These are phyloP conservation scores for Acephala macrosclerotiorum DNA, from an alignment of 2,329 filamentous ascomycete species.

Conservation along the genomic window DNA sequence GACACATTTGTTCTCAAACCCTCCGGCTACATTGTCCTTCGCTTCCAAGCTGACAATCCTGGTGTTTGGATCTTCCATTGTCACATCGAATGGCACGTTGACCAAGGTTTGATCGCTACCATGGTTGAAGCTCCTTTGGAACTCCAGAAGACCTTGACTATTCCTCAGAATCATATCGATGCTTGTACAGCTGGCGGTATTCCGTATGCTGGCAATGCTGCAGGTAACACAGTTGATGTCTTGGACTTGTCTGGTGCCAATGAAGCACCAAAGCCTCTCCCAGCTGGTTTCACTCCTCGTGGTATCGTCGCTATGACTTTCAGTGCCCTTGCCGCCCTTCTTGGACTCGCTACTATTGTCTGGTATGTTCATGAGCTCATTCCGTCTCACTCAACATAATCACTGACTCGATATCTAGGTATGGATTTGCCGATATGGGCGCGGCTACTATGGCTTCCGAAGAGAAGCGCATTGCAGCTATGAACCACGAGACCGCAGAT, in stretches of 20 bases:
- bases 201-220: conserved; percentile 73
- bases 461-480: conserved; percentile 31
- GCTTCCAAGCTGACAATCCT: conserved; percentile 73
- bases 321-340: conserved; percentile 39
- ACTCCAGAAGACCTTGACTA: conserved; percentile 49
- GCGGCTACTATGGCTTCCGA: conserved; percentile 37
- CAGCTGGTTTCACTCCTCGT: conserved; percentile 40
- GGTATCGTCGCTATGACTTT: conserved; percentile 44
- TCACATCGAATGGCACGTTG: conserved; percentile 81
- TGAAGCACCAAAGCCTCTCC: conserved; percentile 36
- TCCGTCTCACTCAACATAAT: not conserved
- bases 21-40: conserved; percentile 71
- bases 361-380: conserved; percentile 32
- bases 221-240: conserved; percentile 70
- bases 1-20: conserved; percentile 72
- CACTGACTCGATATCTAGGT: conserved; percentile 31
- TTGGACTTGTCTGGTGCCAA: conserved; percentile 66
- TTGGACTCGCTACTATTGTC: conserved; percentile 40
- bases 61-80: conserved; percentile 80
- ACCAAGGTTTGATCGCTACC: conserved; percentile 70
- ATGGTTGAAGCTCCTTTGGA: conserved; percentile 51
- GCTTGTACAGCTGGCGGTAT: conserved; percentile 62
- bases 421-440: conserved; percentile 43
- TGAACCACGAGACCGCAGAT: conserved; percentile 6
- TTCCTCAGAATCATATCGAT: conserved; percentile 66